Evolutionary conservation across 208 protist genomes (phyloP), one percentile per base, ranked within the genome.

Genomic region (Leishmania turanica): DNA sequence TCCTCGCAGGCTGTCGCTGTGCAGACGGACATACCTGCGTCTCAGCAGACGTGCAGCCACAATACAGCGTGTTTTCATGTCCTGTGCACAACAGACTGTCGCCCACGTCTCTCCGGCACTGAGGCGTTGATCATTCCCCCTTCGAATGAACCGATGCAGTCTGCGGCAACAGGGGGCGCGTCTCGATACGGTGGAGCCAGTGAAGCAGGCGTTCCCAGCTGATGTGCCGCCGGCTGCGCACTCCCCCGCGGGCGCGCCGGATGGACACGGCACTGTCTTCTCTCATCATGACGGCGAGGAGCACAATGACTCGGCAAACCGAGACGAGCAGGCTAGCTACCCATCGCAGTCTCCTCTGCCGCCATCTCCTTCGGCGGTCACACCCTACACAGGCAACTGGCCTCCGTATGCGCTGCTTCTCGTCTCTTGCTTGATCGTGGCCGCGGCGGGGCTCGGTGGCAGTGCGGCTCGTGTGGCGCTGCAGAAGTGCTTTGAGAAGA

Each of bases 371-470:
- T 73, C 3, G 21, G 68, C n/a, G 37, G 27, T 24, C 15, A 62
- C 56, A 27, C 51, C 75, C 47, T 80, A 84, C 69, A 72, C 81
- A 24, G 75, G 56, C 0, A 40, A 27, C 9, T 84, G 81, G 81
- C 77, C 75, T 8, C 54, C 73, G 31, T 31, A 66, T 45, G 62
- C 79, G 21, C 58, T 79, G 31, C 65, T 88, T 17, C 45, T 85
- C 7, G 56, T 85, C 15, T 92, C 84, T 2, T 81, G 90, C 54
- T 49, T 92, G 34, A 70, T 77, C 70, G 87, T 94, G 27, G 80
- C 84, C 27, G 81, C 76, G 86, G 85, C 74, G 79, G 87, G 85
- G 73, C n/a, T 94, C 4, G 91, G 85, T 37, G 91, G 91, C 21
- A 92, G 89, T 71, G 85, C 86, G 5, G 84, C 73, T 45, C 91